Percentiles rank a stretch among this genome's conserved stretches.
Conservation (phyloP, 1,284 basidiomycete species). For the Rhodotorula sp. region DNA sequence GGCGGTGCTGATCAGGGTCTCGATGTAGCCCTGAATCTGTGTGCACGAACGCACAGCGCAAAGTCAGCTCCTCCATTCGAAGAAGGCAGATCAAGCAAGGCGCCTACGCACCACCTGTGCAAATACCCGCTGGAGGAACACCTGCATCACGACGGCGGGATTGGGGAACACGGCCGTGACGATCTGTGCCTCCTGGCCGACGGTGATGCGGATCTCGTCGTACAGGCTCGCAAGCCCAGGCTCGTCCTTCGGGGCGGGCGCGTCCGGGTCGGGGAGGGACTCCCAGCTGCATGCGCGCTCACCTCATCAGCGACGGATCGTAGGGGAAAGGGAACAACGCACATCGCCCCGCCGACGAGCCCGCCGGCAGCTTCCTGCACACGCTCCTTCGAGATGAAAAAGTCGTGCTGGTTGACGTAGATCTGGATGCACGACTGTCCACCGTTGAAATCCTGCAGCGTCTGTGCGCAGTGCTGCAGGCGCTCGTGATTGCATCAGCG, state of each 20-base stretch:
- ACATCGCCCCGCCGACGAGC: slow-evolving; percentile 42
- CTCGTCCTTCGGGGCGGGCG: slow-evolving; percentile 75
- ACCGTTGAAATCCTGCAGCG: slow-evolving; percentile 95
- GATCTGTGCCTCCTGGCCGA: slow-evolving; percentile 94
- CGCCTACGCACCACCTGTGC: slow-evolving; percentile 79
- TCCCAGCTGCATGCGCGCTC: slow-evolving; percentile 66
- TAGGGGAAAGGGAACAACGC: not conserved
- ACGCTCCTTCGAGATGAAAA: slow-evolving; percentile 87
- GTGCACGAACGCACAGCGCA: slow-evolving; percentile 47
- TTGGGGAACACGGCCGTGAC: slow-evolving; percentile 98
- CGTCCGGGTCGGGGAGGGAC: slow-evolving; percentile 74
- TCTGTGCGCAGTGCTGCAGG: slow-evolving; percentile 88
- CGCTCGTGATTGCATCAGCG: slow-evolving; percentile 1
- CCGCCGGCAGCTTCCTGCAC: slow-evolving; percentile 52
- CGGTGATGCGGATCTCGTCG: slow-evolving; percentile 83
- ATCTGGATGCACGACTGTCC: slow-evolving; percentile 95
- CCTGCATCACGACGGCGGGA: slow-evolving; percentile 96
- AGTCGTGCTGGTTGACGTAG: slow-evolving; percentile 99
- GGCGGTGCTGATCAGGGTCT: slow-evolving; percentile 75
- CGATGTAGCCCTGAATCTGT: slow-evolving; percentile 92
- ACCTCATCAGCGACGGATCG: not conserved
- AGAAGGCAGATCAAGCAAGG: too few relatives aligned
- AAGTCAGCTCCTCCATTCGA: too few relatives aligned
- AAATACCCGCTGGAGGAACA: slow-evolving; percentile 96
- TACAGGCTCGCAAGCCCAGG: slow-evolving; percentile 78